These are phyloP conservation scores for Hypoxylon sp. DNA, from an alignment of 2,329 filamentous ascomycete species.

Conservation along the genomic window DNA sequence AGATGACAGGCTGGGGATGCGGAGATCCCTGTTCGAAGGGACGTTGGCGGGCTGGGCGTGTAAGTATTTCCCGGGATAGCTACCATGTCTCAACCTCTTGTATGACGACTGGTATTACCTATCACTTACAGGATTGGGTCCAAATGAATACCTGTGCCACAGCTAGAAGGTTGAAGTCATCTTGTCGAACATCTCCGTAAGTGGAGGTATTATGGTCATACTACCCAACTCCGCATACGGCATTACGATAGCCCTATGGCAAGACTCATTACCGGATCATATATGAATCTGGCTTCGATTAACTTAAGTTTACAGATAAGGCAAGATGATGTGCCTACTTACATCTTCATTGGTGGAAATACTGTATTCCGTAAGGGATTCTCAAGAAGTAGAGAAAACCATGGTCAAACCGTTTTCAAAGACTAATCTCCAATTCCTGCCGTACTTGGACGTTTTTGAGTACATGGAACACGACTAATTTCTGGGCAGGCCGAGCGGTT, in stretches of 20 bases:
- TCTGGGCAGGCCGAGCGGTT: conserved; percentile 10
- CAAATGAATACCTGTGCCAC: background rate
- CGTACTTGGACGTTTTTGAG: background rate
- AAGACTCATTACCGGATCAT: background rate
- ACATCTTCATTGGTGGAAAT: conserved; percentile 39
- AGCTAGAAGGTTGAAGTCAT: background rate
- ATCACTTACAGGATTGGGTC: background rate
- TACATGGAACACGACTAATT: background rate
- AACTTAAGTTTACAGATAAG: background rate
- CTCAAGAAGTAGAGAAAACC: background rate
- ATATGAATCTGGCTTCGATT: background rate
- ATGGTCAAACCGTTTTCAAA: conserved; percentile 1
- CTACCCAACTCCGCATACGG: background rate
- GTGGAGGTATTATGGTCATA: background rate
- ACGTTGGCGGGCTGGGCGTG: conserved; percentile 29
- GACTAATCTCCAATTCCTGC: conserved; percentile 8
- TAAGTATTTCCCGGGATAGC: conserved; percentile 20
- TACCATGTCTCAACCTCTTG: background rate
- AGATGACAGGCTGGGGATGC: conserved; percentile 34
- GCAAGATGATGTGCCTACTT: background rate
- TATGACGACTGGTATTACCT: background rate
- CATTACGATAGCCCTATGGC: background rate
- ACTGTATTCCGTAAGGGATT: conserved; percentile 15
- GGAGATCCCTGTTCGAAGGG: conserved; percentile 40
- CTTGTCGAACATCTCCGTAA: background rate